phyloP scores from a whole-genome alignment of 257 asterid species.

The Nyctanthes arbortristis region DNA sequence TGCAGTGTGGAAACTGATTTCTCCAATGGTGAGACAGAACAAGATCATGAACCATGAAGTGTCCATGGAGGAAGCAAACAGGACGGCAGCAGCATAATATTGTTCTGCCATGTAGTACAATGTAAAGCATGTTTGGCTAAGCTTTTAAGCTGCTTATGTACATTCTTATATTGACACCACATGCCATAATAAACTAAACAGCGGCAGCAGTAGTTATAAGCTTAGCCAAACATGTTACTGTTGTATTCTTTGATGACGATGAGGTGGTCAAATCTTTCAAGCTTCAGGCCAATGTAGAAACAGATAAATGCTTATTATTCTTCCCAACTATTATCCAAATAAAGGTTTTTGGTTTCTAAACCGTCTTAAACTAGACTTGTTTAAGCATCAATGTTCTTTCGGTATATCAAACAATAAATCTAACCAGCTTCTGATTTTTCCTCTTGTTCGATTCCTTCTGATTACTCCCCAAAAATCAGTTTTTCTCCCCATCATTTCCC shows the following conservation, averaged over 20 bases:
- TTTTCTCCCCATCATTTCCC: no score
- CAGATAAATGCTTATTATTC: background rate
- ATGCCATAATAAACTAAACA: background rate
- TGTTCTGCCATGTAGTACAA: constrained; percentile 25
- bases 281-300: background rate
- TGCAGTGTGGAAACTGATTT: constrained; percentile 94
- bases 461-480: no score
- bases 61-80: constrained; percentile 36
- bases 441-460: no score
- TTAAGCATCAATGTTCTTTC: no score
- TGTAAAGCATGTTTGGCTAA: background rate
- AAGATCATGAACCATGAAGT: constrained; percentile 72
- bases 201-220: background rate
- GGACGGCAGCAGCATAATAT: constrained; percentile 29
- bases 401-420: no score
- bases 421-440: no score
- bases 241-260: background rate
- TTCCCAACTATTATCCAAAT: background rate
- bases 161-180: background rate
- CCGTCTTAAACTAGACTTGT: no score
- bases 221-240: background rate
- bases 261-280: background rate
- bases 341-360: no score
- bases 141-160: background rate
- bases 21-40: constrained; percentile 57